Percentiles rank a stretch among this genome's conserved stretches.
Conservation (phyloP, 805 yeast genomes). For the Wickerhamomyces alni region DNA sequence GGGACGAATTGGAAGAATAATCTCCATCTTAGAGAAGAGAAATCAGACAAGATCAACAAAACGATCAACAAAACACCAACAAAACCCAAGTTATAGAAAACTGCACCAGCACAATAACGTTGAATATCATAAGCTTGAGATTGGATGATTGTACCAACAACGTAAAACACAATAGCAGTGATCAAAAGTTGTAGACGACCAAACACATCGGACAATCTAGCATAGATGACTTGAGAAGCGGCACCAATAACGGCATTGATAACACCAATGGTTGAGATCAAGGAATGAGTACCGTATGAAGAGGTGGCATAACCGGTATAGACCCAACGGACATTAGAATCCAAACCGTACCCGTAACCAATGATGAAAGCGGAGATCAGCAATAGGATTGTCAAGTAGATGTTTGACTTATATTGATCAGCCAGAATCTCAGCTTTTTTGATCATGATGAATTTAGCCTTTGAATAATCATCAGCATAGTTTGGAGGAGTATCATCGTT, state of each 20-base stretch:
- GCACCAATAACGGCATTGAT: conserved; percentile 57
- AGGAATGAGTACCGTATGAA: conserved; percentile 47
- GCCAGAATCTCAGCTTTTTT: conserved; percentile 45
- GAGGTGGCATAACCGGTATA: conserved; percentile 52
- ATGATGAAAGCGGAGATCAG: conserved; percentile 41
- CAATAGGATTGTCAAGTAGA: conserved; percentile 29
- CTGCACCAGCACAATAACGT: conserved; percentile 60
- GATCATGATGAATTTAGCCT: conserved; percentile 37
- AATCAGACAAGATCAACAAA: conserved; percentile 57
- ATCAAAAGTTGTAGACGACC: conserved; percentile 53
- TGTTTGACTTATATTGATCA: conserved; percentile 32
- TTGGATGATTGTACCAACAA: conserved; percentile 58
- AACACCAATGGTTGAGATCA: conserved; percentile 53
- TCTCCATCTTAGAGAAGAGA: conserved; percentile 68
- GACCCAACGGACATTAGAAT: conserved; percentile 40
- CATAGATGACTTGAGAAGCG: conserved; percentile 59
- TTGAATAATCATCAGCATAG: conserved; percentile 7
- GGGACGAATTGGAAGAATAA: conserved; percentile 59
- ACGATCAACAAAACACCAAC: conserved; percentile 56
- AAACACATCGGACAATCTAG: conserved; percentile 59
- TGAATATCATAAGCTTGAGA: conserved; percentile 54
- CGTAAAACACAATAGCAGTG: conserved; percentile 47
- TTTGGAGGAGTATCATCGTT: background rate
- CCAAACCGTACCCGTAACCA: conserved; percentile 51
- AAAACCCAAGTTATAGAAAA: conserved; percentile 48